These are phyloP conservation scores for Chrysoporthe puriensis DNA, from an alignment of 2,329 filamentous ascomycete species.

Conservation along the genomic window DNA sequence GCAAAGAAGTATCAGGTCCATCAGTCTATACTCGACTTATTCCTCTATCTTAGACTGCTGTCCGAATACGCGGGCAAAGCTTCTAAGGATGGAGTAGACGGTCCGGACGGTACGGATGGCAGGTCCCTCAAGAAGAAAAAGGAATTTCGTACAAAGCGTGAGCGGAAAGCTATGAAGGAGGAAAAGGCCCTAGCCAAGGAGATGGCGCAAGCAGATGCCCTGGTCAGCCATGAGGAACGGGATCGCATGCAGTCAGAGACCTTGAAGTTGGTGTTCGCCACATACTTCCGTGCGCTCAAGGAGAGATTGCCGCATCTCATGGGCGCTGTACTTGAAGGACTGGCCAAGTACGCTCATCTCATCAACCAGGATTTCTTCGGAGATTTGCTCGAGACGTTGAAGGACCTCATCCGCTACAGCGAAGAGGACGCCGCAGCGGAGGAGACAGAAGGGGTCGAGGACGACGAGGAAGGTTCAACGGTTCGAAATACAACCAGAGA, in stretches of 20 bases:
- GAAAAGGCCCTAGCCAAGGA: constrained; percentile 89
- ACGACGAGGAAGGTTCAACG: constrained; percentile 49
- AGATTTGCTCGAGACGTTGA: constrained; percentile 89
- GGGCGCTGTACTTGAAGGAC: constrained; percentile 94
- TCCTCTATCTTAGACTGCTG: constrained; percentile 85
- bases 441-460: constrained; percentile 49
- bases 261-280: constrained; percentile 91
- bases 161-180: constrained; percentile 82
- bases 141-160: constrained; percentile 86
- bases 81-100: constrained; percentile 76
- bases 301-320: constrained; percentile 79
- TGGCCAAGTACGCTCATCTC: constrained; percentile 91
- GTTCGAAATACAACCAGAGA: constrained; percentile 80
- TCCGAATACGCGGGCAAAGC: constrained; percentile 86
- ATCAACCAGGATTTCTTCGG: constrained; percentile 99
- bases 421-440: constrained; percentile 58
- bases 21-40: constrained; percentile 85
- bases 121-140: constrained; percentile 70
- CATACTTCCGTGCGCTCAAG: constrained; percentile 94
- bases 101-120: constrained; percentile 46
- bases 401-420: constrained; percentile 84
- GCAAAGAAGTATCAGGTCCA: constrained; percentile 80
- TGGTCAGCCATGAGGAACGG: constrained; percentile 88
- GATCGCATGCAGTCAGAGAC: constrained; percentile 96
- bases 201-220: constrained; percentile 88